phyloP scores from a whole-genome alignment of 805 yeast species.

The Yarrowia hollandica region DNA sequence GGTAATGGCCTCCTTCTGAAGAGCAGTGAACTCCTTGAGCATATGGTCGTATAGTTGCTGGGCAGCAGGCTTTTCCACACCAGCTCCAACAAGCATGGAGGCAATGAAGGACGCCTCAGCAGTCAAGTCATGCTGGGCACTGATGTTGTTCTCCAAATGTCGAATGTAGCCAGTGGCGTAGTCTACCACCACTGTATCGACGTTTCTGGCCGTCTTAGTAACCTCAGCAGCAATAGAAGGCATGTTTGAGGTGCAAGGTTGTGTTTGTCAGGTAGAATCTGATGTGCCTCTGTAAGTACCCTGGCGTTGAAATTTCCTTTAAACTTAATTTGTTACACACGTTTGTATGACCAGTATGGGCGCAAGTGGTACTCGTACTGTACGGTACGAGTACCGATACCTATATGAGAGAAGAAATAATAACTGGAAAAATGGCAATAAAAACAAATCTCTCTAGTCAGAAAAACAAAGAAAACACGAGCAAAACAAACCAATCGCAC shows the following conservation, averaged over 20 bases:
- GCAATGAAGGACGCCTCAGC: slow-evolving; percentile 69
- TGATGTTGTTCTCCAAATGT: slow-evolving; percentile 73
- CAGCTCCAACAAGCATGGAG: slow-evolving; percentile 72
- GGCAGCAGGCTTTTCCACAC: slow-evolving; percentile 66
- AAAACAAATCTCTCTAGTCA: too few species aligned
- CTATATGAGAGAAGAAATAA: too few species aligned
- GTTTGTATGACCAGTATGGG: background rate
- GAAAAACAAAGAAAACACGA: too few species aligned
- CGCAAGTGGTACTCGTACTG: too few species aligned
- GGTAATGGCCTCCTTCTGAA: slow-evolving; percentile 66
- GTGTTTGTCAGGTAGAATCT: background rate
- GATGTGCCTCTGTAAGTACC: background rate
- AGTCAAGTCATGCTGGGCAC: slow-evolving; percentile 65
- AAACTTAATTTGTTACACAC: background rate
- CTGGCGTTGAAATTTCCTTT: slow-evolving; percentile 2
- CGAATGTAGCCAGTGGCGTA: slow-evolving; percentile 89
- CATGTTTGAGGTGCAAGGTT: slow-evolving; percentile 26
- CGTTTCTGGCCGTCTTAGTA: slow-evolving; percentile 80
- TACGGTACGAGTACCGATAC: too few species aligned
- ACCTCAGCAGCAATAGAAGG: slow-evolving; percentile 49
- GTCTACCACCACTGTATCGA: slow-evolving; percentile 85
- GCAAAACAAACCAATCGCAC: too few species aligned
- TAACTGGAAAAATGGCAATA: too few species aligned
- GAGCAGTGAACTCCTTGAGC: slow-evolving; percentile 49
- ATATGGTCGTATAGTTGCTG: slow-evolving; percentile 54